These are phyloP conservation scores for Phoenix roebelenii DNA, from an alignment of 176 grass and related monocot species.

Conservation along the genomic window DNA sequence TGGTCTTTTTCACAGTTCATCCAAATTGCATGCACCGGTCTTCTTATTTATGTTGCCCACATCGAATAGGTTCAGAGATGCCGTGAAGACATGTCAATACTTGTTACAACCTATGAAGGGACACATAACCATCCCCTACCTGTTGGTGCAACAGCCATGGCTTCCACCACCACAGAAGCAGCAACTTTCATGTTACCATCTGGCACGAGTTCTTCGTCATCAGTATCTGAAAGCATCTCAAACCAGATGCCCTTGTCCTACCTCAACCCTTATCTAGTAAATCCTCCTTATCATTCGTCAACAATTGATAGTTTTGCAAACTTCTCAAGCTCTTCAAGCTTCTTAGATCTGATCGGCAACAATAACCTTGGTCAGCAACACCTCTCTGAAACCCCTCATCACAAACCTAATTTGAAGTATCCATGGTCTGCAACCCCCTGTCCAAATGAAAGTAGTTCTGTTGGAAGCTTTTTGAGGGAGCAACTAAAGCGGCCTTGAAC, in stretches of 20 bases:
- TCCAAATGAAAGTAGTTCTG: background rate
- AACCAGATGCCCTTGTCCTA: conserved; percentile 26
- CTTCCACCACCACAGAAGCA: conserved; percentile 50
- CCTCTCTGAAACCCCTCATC: conserved; percentile 7
- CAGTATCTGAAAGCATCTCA: conserved; percentile 34
- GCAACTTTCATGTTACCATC: conserved; percentile 77
- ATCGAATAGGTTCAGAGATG: conserved; percentile 73
- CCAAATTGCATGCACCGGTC: too few relatives aligned
- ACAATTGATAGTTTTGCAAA: conserved; percentile 5
- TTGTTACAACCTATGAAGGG: conserved; percentile 95
- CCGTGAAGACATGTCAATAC: conserved; percentile 88
- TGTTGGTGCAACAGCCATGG: conserved; percentile 88
- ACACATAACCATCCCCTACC: conserved; percentile 97
- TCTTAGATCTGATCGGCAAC: too few relatives aligned
- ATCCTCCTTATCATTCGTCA: conserved; percentile 28
- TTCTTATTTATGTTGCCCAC: too few relatives aligned
- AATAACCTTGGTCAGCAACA: conserved; percentile 9
- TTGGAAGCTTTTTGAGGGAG: conserved; percentile 12
- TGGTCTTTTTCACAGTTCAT: too few relatives aligned
- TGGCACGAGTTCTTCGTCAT: conserved; percentile 39
- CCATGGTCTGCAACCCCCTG: conserved; percentile 32
- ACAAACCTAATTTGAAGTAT: conserved; percentile 29
- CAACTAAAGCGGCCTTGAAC: conserved; percentile 15
- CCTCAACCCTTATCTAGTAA: conserved; percentile 55
- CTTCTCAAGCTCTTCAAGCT: conserved; percentile 26